Evolutionary conservation across 441 rosid species (phyloP).

Genomic region (Sinapis alba): DNA sequence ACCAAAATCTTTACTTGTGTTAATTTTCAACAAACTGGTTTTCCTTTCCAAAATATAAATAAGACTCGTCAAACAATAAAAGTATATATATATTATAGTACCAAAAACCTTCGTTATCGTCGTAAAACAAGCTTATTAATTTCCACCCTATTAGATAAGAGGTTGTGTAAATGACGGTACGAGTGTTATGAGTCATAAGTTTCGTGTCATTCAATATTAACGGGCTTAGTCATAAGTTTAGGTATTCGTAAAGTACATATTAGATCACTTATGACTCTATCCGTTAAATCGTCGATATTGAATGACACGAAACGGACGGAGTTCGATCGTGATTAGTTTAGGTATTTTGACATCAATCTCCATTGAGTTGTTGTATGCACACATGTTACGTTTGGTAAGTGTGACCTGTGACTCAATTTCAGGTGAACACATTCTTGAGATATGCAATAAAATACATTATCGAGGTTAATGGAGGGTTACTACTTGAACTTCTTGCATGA

Average conservation of each 20-base stretch:
- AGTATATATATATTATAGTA: neutral
- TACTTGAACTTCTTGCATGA: neutral
- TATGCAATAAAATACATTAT: neutral
- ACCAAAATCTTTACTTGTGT: constrained; percentile 39
- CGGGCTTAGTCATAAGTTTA: too few relatives aligned
- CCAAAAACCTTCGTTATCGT: neutral
- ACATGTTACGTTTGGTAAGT: neutral
- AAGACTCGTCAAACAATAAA: neutral
- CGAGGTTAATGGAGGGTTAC: neutral
- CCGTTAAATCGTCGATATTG: too few relatives aligned
- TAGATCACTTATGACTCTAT: too few relatives aligned
- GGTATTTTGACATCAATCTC: neutral
- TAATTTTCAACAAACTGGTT: neutral
- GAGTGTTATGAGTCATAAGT: too few relatives aligned
- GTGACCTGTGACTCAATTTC: neutral
- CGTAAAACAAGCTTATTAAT: neutral
- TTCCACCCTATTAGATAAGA: neutral
- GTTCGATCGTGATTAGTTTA: neutral
- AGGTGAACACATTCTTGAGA: neutral
- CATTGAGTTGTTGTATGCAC: constrained; percentile 5
- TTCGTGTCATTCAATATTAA: too few relatives aligned
- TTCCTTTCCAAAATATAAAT: neutral
- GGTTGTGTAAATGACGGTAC: neutral
- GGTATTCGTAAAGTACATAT: too few relatives aligned
- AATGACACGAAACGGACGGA: neutral